A percentile compares a stretch with the other conserved stretches of the same genome.
phyloP scores from a whole-genome alignment of 2,329 filamentous ascomycete genomes.

The Alternaria arborescens region DNA sequence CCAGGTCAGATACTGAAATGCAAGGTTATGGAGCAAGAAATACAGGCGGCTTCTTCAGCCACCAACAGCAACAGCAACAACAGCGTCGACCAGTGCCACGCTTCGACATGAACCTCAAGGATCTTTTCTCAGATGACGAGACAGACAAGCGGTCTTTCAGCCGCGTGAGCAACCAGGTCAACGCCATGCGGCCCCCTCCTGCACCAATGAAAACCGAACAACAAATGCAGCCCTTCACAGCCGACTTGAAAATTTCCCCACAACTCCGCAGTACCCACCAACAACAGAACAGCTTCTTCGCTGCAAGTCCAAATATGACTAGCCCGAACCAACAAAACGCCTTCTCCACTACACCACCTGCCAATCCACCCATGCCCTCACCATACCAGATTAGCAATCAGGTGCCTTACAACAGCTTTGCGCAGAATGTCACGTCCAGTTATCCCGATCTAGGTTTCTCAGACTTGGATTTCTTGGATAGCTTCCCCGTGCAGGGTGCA shows the following conservation, averaged over 20 bases:
- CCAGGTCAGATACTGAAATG: constrained; percentile 48
- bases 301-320: constrained; percentile 23
- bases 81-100: constrained; percentile 58
- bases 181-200: constrained; percentile 43
- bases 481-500: constrained; percentile 52
- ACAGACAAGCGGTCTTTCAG: constrained; percentile 51
- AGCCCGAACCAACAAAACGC: constrained; percentile 26
- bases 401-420: constrained; percentile 42
- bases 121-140: constrained; percentile 52
- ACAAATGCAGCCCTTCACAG: constrained; percentile 34
- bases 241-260: constrained; percentile 47
- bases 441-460: constrained; percentile 52
- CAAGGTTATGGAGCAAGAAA: constrained; percentile 32
- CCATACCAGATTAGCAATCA: constrained; percentile 43
- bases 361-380: constrained; percentile 22
- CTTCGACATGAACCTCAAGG: constrained; percentile 61
- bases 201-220: constrained; percentile 38
- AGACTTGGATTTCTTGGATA: constrained; percentile 65
- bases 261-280: constrained; percentile 40
- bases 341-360: constrained; percentile 15
- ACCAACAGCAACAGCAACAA: constrained; percentile 20
- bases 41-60: constrained; percentile 27
- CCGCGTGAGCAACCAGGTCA: constrained; percentile 48
- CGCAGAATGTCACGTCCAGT: constrained; percentile 34
- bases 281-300: constrained; percentile 13